Base-by-base conservation (phyloP, 2,329 filamentous ascomycete genomes). In the Ceratocystis cacaofunesta region DNA sequence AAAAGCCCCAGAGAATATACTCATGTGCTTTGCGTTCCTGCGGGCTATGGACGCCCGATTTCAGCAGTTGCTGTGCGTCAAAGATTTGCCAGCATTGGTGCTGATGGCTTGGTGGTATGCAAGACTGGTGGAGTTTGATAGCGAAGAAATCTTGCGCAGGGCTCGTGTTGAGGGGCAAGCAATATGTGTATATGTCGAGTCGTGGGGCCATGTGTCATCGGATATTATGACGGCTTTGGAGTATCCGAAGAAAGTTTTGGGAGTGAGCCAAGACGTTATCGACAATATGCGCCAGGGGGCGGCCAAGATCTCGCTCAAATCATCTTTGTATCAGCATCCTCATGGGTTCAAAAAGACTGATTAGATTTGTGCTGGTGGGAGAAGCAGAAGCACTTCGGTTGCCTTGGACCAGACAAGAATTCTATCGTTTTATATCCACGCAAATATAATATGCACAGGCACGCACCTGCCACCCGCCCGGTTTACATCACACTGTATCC, bases 21-120 rank as follows among this genome's bases (percentile, higher is more conserved):
- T 80, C 8, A 72, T 73, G 22, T 82, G 79, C 68, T 71, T 83
- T 4, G 70, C 73, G 0, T 82, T 84, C 69, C 69, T 82, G 41
- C 73, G 74, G 8, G 73, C 76, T 60, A 74, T 83, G 61, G 74
- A 77, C 19, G 70, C 74, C 0, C 72, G 73, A 0, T 84, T 78
- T 69, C 74, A 75, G 12, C 62, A 61, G 0, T 68, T 84, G n/a
- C 69, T 86, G 0, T 72, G 77, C 58, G 46, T 68, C 0, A 84
- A 81, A 67, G 82, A 86, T 57, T 72, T 78, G 0, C 74, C 77
- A 32, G 82, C 82, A 0, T 70, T 86, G 67, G 70, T 85, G 10
- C 69, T 86, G 44, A 71, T 85, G n/a, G 75, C 78, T 0, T 82
- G 79, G 72, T 86, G 82, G 82, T 82, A 80, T 70, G 78, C 79